Base-by-base conservation (phyloP, 768 basidiomycete genomes). In the Cystofilobasidium capitatum region DNA sequence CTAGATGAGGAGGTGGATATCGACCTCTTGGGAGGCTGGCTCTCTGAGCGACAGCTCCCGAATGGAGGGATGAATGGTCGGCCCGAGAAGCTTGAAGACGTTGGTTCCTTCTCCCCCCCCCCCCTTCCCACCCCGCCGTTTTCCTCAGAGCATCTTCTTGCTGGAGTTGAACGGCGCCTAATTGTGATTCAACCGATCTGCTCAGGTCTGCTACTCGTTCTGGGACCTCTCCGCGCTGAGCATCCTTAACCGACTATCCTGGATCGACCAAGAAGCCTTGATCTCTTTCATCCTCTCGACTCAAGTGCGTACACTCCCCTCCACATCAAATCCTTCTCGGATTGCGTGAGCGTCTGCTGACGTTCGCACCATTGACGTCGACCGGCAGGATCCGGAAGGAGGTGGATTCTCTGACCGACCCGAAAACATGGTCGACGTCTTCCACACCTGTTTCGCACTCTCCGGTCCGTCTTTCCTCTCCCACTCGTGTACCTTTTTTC, bases 81-180 rank as follows among this genome's bases (percentile, higher is more conserved):
- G n/a, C 96, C 96, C 13, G 91, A 99, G 76, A 99, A 99, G 78
- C 80, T 98, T 39, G 90, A 92, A 78, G 94, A 98, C 75, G 96
- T 94, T 72, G 72, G 86, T 81, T 9, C n/a, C 31, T 31, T n/a
- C 9, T 13, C 47, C 62, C 5, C 64, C 13, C 40, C 29, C 22
- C 45, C 9, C 9, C n/a, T 65, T 62, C 49, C 42, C 16, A 35
- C 47, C 44, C 33, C 26, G 9, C 35, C 39, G 55, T 29, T 24
- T n/a, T 45, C 37, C 35, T 14, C 37, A 14, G 0, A 17, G 17
- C 17, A 1, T 20, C 35, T n/a, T 31, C 9, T 17, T 10, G 3
- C 10, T 17, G 33, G 1, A 17, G 26, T 2, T 54, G 3, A 1
- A 14, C 8, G 13, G 22, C n/a, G 14, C 26, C n/a, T 49, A 57